Evolutionary conservation across 2,329 filamentous ascomycete genomes (phyloP), one percentile per base, ranked within the genome.

Genomic region (Alternaria sp.): DNA sequence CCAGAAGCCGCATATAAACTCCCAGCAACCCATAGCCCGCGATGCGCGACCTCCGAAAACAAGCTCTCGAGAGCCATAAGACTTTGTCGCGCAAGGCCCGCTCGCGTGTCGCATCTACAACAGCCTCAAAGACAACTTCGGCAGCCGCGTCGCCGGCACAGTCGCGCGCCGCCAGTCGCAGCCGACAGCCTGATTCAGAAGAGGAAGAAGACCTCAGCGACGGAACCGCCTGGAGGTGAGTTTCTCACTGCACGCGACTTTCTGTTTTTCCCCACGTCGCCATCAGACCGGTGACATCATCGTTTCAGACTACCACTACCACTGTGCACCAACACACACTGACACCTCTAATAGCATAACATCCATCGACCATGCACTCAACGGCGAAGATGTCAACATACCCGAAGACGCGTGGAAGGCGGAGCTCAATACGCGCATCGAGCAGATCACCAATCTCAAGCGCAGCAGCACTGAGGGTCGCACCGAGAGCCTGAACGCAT

Each of bases 371-470:
- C 88, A 88, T 34, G 81, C 89, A 34, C 79, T 84, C 48, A 75
- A 76, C 62, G 67, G 68, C 58, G 82, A 82, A n/a, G 85, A 86
- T 51, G 77, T 83, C 26, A 75, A 82, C 17, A 76, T 78, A 11
- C 78, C 82, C 48, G 69, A 74, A 40, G 83, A 83, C 26, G 80
- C 80, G 21, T 91, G 90, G 85, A 84, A 87, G 44, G 79, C 85
- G 14, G 84, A 86, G 56, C 79, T 93, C 33, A 81, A 83, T 28
- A 84, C 88, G 61, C 85, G 88, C 57, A 87, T 96, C 62, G 83
- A 89, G 46, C 87, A 90, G 66, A 85, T 96, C 28, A 82, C 89
- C 54, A 87, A 91, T 67, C 88, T 91, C 69, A 96, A 96, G 82
- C 87, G 89, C 65, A 92, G 89, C 77, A 92, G 88, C 65, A 85